Percentiles rank a stretch among this genome's conserved stretches.
Conservation (phyloP, 129 eudicot genomes). For the Artemisia tridentata region DNA sequence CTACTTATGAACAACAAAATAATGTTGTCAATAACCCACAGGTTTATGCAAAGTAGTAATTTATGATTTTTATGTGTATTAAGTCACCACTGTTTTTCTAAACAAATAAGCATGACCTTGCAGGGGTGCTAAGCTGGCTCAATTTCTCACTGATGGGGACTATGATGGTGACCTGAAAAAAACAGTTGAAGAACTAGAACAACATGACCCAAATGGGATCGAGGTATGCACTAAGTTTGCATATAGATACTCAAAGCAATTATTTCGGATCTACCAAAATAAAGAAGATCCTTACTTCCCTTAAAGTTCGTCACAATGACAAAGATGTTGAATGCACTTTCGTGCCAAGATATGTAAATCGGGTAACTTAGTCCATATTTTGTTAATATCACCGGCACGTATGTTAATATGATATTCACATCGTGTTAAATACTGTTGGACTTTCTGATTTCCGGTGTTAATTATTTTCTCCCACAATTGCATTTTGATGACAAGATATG, state of each 20-base stretch:
- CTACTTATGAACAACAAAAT: too few species aligned
- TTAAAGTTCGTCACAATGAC: constrained; percentile 19
- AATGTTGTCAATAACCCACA: too few species aligned
- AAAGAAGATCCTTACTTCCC: constrained; percentile 59
- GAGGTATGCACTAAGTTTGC: constrained; percentile 56
- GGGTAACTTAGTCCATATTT: too few species aligned
- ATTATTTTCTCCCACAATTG: too few species aligned
- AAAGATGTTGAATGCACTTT: not conserved
- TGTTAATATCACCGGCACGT: too few species aligned
- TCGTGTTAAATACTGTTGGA: too few species aligned
- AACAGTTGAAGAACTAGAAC: constrained; percentile 56
- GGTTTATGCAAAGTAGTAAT: too few species aligned
- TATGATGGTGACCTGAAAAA: constrained; percentile 47
- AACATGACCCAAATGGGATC: constrained; percentile 34
- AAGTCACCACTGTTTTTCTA: not conserved
- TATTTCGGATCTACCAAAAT: too few species aligned
- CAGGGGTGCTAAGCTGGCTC: constrained; percentile 60
- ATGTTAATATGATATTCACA: too few species aligned
- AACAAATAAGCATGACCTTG: constrained; percentile 5
- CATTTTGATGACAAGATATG: too few species aligned
- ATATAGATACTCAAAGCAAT: constrained; percentile 52
- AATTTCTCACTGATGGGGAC: constrained; percentile 65
- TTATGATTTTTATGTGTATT: not conserved
- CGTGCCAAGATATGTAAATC: not conserved
- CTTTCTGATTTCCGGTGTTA: too few species aligned